These are phyloP conservation scores for Hortaea sp. DNA, from an alignment of 2,329 filamentous ascomycete genomes.

Conservation along the genomic window DNA sequence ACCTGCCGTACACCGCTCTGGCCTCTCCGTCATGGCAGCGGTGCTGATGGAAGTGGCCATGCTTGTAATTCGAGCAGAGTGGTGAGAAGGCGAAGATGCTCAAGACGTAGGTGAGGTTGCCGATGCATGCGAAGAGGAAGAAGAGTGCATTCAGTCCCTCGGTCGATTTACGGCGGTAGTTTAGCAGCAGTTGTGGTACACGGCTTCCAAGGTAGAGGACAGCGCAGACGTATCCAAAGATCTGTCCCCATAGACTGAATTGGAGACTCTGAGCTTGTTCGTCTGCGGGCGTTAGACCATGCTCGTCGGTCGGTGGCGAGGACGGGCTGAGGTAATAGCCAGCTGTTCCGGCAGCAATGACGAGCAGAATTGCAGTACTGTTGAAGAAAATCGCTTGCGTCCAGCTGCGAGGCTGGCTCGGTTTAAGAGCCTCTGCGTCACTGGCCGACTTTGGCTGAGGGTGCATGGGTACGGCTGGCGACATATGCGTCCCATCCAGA, in stretches of 20 bases:
- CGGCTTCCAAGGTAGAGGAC: slow-evolving; percentile 80
- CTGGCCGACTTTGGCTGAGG: slow-evolving; percentile 32
- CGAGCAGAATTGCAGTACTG: slow-evolving; percentile 62
- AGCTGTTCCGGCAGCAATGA: slow-evolving; percentile 69
- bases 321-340: slow-evolving; percentile 71
- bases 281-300: slow-evolving; percentile 16
- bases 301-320: slow-evolving; percentile 8
- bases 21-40: slow-evolving; percentile 58
- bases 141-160: slow-evolving; percentile 91
- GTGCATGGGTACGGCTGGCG: slow-evolving; percentile 72
- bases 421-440: slow-evolving; percentile 25
- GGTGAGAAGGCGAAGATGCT: slow-evolving; percentile 88
- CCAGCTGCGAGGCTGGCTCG: slow-evolving; percentile 30
- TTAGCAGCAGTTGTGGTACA: slow-evolving; percentile 81
- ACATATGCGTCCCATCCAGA: slow-evolving; percentile 59
- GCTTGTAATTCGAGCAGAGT: slow-evolving; percentile 41
- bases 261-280: slow-evolving; percentile 42
- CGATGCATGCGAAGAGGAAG: slow-evolving; percentile 92
- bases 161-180: slow-evolving; percentile 84
- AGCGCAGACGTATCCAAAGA: slow-evolving; percentile 91
- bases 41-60: slow-evolving; percentile 24
- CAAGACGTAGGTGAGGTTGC: slow-evolving; percentile 86
- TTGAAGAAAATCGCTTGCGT: slow-evolving; percentile 59
- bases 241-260: slow-evolving; percentile 71
- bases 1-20: slow-evolving; percentile 58